These are phyloP conservation scores for Phoma sp. DNA, from an alignment of 2,329 filamentous ascomycete genomes.

Conservation along the genomic window DNA sequence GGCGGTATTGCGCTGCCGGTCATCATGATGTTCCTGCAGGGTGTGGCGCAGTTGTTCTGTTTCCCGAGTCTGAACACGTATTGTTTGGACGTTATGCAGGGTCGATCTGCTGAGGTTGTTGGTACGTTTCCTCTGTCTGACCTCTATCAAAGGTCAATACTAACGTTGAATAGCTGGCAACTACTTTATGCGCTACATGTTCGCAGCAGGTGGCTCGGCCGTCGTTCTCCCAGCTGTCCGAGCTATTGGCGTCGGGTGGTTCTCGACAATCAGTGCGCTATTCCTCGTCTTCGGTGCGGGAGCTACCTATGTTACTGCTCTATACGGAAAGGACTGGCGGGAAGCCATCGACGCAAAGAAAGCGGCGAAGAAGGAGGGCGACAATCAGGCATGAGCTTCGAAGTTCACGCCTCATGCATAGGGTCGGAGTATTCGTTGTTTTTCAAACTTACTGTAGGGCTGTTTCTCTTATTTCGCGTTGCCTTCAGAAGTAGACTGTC, in stretches of 20 bases:
- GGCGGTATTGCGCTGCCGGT: conserved; percentile 69
- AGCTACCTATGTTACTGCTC: conserved; percentile 56
- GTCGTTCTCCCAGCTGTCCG: conserved; percentile 77
- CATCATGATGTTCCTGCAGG: conserved; percentile 76
- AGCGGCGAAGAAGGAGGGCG: conserved; percentile 46
- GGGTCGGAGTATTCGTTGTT: not conserved
- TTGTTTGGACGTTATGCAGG: conserved; percentile 81
- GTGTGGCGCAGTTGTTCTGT: conserved; percentile 75
- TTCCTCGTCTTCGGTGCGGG: conserved; percentile 60
- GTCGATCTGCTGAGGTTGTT: conserved; percentile 72
- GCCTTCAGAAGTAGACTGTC: no score
- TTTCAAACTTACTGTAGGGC: not conserved
- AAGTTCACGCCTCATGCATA: not conserved
- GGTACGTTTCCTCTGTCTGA: conserved; percentile 28
- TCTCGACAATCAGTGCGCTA: conserved; percentile 70
- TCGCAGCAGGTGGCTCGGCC: conserved; percentile 73
- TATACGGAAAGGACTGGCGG: conserved; percentile 61
- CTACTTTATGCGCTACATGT: conserved; percentile 78
- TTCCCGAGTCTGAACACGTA: conserved; percentile 81
- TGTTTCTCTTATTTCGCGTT: no score
- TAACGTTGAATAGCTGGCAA: conserved; percentile 65
- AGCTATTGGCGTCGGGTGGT: conserved; percentile 80
- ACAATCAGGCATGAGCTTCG: conserved; percentile 25
- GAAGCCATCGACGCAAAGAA: conserved; percentile 60
- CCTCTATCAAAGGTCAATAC: not conserved